phyloP scores from a whole-genome alignment of 73 alveolate genomes.

The Paramecium sonneborni region DNA sequence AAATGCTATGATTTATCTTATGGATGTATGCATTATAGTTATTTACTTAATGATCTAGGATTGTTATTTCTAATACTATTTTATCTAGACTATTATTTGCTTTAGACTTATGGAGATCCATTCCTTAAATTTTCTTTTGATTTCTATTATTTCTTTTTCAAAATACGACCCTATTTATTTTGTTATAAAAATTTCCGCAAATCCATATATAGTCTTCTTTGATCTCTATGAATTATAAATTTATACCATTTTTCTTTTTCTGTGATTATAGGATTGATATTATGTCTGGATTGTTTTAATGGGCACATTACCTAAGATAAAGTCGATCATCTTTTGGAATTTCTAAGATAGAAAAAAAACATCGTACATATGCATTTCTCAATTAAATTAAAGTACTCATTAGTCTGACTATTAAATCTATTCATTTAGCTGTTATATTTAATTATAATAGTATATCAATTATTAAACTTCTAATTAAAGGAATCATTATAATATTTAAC shows the following conservation, averaged over 20 bases:
- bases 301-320: background rate
- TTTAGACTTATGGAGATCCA: background rate
- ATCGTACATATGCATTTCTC: conserved; percentile 29
- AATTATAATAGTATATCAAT: background rate
- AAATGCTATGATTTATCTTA: background rate
- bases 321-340: conserved; percentile 32
- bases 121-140: background rate
- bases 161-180: background rate
- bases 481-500: background rate
- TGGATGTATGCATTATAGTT: background rate
- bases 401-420: background rate
- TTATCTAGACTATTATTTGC: background rate
- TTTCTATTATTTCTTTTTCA: background rate
- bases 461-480: background rate
- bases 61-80: background rate
- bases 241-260: conserved; percentile 35
- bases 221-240: background rate
- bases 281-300: conserved; percentile 10
- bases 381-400: conserved; percentile 23
- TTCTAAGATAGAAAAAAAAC: background rate
- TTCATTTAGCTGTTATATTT: conserved; percentile 22
- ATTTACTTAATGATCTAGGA: background rate
- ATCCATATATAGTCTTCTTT: background rate
- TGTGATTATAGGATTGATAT: background rate
- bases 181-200: background rate